phyloP scores from a whole-genome alignment of 352 stramenopile species.

The Pythium sp. region DNA sequence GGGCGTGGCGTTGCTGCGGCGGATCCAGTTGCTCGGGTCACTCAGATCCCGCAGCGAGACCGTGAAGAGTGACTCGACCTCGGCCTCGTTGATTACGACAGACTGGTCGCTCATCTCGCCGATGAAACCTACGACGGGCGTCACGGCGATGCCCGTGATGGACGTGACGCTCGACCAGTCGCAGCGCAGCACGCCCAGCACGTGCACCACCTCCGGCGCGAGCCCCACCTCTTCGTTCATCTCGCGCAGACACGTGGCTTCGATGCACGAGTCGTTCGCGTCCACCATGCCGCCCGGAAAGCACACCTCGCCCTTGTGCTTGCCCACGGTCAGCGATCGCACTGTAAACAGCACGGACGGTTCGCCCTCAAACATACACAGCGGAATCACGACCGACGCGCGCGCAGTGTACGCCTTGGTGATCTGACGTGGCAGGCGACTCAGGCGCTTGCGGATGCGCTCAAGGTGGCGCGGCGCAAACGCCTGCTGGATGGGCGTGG shows the following conservation, averaged over 20 bases:
- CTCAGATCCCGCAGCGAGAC: slow-evolving; percentile 89
- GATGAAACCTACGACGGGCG: slow-evolving; percentile 95
- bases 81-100: slow-evolving; percentile 92
- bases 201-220: slow-evolving; percentile 69
- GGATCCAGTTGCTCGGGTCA: slow-evolving; percentile 81
- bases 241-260: slow-evolving; percentile 95
- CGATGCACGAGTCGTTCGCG: slow-evolving; percentile 90
- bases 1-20: slow-evolving; percentile 73
- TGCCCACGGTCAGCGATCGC: slow-evolving; percentile 86
- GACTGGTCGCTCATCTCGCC: slow-evolving; percentile 91
- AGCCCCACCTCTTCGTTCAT: slow-evolving; percentile 98
- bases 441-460: slow-evolving; percentile 93
- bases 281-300: slow-evolving; percentile 96
- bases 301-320: slow-evolving; percentile 96
- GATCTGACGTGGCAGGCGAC: slow-evolving; percentile 93
- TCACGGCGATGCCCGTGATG: slow-evolving; percentile 97
- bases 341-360: slow-evolving; percentile 96
- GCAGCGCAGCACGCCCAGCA: slow-evolving; percentile 93
- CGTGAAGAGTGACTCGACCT: slow-evolving; percentile 96
- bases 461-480: slow-evolving; percentile 90
- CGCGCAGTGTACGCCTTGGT: slow-evolving; percentile 90
- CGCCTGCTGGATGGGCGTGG: slow-evolving; percentile 56
- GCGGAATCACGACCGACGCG: slow-evolving; percentile 93
- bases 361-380: slow-evolving; percentile 95
- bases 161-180: slow-evolving; percentile 95